These are phyloP conservation scores for Pisolithus microcarpus DNA, from an alignment of 768 basidiomycete species.

Conservation along the genomic window DNA sequence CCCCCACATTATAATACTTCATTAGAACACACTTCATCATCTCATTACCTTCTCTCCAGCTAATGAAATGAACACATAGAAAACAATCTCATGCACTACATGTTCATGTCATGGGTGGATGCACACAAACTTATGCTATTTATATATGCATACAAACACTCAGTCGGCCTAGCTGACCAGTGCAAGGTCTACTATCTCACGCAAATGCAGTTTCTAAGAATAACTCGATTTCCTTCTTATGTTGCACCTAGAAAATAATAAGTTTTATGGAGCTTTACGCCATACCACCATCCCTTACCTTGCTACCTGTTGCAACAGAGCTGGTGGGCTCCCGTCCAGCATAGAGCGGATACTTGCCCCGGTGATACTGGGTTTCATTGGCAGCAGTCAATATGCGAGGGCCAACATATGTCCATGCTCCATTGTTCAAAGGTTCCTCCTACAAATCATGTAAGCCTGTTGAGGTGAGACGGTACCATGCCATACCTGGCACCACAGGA, in stretches of 20 bases:
- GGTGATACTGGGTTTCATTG: conserved; percentile 83
- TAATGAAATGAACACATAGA: too few relatives aligned
- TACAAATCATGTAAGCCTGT: conserved; percentile 19
- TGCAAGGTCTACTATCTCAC: background rate
- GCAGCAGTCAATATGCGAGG: conserved; percentile 93
- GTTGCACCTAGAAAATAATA: conserved; percentile 47
- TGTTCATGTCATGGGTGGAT: too few relatives aligned
- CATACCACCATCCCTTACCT: conserved; percentile 39
- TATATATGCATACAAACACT: too few relatives aligned
- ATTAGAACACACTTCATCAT: too few relatives aligned
- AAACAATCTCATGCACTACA: too few relatives aligned
- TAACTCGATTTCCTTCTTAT: conserved; percentile 85
- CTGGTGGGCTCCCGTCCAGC: conserved; percentile 90
- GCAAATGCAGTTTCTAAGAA: conserved; percentile 61
- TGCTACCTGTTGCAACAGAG: conserved; percentile 89
- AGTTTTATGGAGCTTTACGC: background rate
- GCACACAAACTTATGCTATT: too few relatives aligned
- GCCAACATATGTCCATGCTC: conserved; percentile 94
- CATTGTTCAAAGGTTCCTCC: conserved; percentile 97
- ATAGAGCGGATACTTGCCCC: conserved; percentile 83
- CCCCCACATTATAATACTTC: too few relatives aligned
- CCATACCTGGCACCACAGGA: conserved; percentile 84
- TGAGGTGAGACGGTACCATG: background rate
- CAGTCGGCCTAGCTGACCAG: too few relatives aligned
- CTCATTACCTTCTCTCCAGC: too few relatives aligned